These are phyloP conservation scores for Nannizziopsis arthrosporioides DNA, from an alignment of 2,329 filamentous ascomycete species.

Conservation along the genomic window DNA sequence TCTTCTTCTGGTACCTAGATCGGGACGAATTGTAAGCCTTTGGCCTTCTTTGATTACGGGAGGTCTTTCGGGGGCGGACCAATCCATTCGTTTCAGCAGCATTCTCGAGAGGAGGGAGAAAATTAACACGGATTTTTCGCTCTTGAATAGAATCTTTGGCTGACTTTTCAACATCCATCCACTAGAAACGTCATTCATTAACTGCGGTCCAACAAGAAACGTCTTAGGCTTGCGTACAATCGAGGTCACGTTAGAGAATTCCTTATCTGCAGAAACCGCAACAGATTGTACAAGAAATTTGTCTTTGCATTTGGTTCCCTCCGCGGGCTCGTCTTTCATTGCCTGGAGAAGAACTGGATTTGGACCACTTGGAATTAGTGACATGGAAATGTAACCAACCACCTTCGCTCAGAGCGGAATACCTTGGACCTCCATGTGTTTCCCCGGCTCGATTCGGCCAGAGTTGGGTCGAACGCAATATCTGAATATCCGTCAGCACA, in stretches of 20 bases:
- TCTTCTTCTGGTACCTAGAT: slow-evolving; percentile 31
- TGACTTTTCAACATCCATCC: slow-evolving; percentile 59
- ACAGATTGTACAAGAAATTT: slow-evolving; percentile 97
- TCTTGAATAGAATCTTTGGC: slow-evolving; percentile 73
- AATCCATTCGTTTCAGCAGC: slow-evolving; percentile 25
- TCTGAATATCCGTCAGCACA: slow-evolving; percentile 40
- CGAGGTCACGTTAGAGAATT: slow-evolving; percentile 65
- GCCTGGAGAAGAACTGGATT: slow-evolving; percentile 77
- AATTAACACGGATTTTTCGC: slow-evolving; percentile 89
- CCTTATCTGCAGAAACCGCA: slow-evolving; percentile 67
- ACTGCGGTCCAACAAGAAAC: background rate
- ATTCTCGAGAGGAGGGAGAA: slow-evolving; percentile 47
- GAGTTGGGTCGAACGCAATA: slow-evolving; percentile 98
- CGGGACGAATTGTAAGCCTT: background rate
- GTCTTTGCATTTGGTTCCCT: slow-evolving; percentile 83
- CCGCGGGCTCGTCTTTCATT: slow-evolving; percentile 87
- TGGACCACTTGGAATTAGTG: background rate
- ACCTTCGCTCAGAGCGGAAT: slow-evolving; percentile 16
- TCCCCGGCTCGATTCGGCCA: slow-evolving; percentile 81
- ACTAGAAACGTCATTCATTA: slow-evolving; percentile 42
- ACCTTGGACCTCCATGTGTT: slow-evolving; percentile 89
- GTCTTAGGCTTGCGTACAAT: slow-evolving; percentile 49
- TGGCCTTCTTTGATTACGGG: background rate
- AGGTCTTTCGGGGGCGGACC: slow-evolving; percentile 20
- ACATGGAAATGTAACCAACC: background rate